phyloP scores from a whole-genome alignment of 2,329 filamentous ascomycete genomes.

The Claviceps lovelessii region DNA sequence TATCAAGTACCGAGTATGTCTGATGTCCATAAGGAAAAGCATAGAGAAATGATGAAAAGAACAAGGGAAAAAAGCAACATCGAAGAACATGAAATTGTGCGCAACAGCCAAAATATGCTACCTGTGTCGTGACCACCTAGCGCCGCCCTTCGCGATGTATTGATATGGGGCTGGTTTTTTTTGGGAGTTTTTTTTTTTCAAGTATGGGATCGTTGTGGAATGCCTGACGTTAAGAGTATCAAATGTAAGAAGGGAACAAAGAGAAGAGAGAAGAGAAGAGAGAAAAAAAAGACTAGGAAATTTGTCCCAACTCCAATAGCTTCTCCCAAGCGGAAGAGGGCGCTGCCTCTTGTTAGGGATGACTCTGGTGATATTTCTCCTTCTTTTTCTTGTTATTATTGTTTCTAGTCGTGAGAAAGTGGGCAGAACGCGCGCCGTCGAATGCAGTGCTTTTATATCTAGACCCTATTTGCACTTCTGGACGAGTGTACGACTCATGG shows the following conservation, averaged over 20 bases:
- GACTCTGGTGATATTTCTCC: background rate
- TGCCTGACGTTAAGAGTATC: conserved; percentile 17
- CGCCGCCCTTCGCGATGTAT: conserved; percentile 26
- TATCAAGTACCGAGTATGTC: background rate
- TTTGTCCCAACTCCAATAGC: background rate
- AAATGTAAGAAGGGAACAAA: conserved; percentile 1
- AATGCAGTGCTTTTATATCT: background rate
- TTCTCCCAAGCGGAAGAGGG: background rate
- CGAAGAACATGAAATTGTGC: conserved; percentile 16
- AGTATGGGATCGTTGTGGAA: conserved; percentile 22
- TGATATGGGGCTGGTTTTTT: conserved; percentile 17
- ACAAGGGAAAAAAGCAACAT: conserved; percentile 7
- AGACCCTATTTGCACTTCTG: background rate
- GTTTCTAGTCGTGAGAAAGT: background rate
- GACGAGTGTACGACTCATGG: background rate
- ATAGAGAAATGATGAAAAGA: conserved; percentile 12
- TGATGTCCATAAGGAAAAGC: conserved; percentile 5
- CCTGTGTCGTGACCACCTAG: conserved; percentile 22
- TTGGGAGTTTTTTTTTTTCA: conserved; percentile 10
- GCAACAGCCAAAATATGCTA: conserved; percentile 19
- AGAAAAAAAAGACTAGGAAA: background rate
- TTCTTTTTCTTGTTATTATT: background rate
- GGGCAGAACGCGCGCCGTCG: background rate
- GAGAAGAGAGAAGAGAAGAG: background rate
- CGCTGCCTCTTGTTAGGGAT: background rate